These are phyloP conservation scores for Metschnikowia koreensis DNA, from an alignment of 805 yeast species.

Conservation along the genomic window DNA sequence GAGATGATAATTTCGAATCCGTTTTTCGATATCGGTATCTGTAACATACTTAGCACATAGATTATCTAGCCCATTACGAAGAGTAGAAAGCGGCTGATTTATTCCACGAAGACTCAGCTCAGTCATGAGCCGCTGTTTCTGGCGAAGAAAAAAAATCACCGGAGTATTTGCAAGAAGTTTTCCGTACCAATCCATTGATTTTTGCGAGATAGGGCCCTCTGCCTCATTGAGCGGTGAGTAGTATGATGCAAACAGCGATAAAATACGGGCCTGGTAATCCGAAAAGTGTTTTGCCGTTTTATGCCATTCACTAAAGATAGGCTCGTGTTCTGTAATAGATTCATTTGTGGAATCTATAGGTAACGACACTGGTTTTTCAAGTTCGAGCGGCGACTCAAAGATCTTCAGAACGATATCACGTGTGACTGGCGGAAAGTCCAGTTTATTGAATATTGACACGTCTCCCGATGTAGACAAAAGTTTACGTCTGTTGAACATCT, in stretches of 20 bases:
- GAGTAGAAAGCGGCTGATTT: slow-evolving; percentile 21
- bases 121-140: slow-evolving; percentile 28
- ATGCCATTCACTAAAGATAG: slow-evolving; percentile 11
- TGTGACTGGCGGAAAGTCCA: slow-evolving; percentile 26
- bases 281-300: slow-evolving; percentile 20
- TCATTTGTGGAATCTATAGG: slow-evolving; percentile 10
- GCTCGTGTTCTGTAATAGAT: neutral
- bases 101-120: slow-evolving; percentile 22
- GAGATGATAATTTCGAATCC: slow-evolving; percentile 30
- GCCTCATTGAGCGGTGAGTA: slow-evolving; percentile 20
- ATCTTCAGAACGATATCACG: slow-evolving; percentile 20
- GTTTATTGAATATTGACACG: slow-evolving; percentile 11
- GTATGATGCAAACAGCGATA: slow-evolving; percentile 27
- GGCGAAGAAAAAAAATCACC: slow-evolving; percentile 28
- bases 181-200: slow-evolving; percentile 31
- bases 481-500: slow-evolving; percentile 22
- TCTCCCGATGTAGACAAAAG: slow-evolving; percentile 11
- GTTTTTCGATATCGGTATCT: slow-evolving; percentile 5
- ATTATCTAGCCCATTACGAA: slow-evolving; percentile 13
- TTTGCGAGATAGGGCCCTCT: slow-evolving; percentile 13
- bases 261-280: slow-evolving; percentile 26
- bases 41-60: slow-evolving; percentile 10
- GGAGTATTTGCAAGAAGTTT: slow-evolving; percentile 30
- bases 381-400: slow-evolving; percentile 20
- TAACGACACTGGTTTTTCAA: slow-evolving; percentile 8